Conservation (phyloP, 192 early-diverging fungal genomes). For the Umbelopsis vinacea region DNA sequence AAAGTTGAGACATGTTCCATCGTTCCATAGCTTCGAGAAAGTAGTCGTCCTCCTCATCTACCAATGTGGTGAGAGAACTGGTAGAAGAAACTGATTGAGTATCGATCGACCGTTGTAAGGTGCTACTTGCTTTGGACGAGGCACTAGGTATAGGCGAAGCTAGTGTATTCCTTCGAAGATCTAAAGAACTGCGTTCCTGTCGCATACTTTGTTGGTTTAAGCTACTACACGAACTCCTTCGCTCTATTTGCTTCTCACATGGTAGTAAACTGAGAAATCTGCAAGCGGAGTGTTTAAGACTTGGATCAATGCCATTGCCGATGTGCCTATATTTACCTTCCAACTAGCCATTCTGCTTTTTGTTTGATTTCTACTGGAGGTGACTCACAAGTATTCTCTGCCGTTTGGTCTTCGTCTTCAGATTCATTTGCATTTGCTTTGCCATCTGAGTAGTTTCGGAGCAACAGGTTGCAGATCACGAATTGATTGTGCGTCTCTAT, state of each 20-base stretch:
- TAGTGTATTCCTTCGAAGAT: background rate
- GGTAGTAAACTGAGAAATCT: slow-evolving; percentile 43
- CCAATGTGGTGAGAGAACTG: slow-evolving; percentile 18
- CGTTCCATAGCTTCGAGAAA: slow-evolving; percentile 42
- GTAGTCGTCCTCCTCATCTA: slow-evolving; percentile 40
- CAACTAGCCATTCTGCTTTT: slow-evolving; percentile 40
- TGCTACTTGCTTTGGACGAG: background rate
- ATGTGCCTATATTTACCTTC: slow-evolving; percentile 32
- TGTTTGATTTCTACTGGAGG: background rate
- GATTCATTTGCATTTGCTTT: slow-evolving; percentile 22
- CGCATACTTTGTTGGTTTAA: slow-evolving; percentile 8
- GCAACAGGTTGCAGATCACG: slow-evolving; percentile 57
- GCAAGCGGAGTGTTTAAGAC: background rate
- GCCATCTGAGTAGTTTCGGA: slow-evolving; percentile 53
- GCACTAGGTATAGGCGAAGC: background rate
- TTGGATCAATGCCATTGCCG: background rate
- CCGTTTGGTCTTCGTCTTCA: no score
- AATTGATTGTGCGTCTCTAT: slow-evolving; percentile 64
- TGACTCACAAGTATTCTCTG: background rate
- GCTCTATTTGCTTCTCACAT: slow-evolving; percentile 42
- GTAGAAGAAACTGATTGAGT: background rate
- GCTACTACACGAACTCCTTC: slow-evolving; percentile 32
- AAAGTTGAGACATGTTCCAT: slow-evolving; percentile 34
- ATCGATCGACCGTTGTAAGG: background rate
- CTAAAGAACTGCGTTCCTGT: slow-evolving; percentile 9